Percentiles rank a stretch among this genome's conserved stretches.
These are phyloP conservation scores for Coffea eugenioides DNA, from an alignment of 257 asterid genomes.

Conservation along the genomic window DNA sequence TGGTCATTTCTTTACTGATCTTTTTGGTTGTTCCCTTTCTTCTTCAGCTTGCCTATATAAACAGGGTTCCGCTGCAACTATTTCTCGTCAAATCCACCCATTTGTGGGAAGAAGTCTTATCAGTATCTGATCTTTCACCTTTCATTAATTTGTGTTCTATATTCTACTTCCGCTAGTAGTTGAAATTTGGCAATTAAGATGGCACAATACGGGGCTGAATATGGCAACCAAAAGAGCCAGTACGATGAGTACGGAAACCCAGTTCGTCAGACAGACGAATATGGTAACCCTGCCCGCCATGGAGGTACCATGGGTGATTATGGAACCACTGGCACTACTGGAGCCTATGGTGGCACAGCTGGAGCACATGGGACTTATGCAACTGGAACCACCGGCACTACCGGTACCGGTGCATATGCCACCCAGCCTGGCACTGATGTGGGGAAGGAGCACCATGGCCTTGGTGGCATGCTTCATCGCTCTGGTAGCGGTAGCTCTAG, in stretches of 20 bases:
- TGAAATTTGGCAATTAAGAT: neutral
- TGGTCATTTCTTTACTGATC: too few species aligned
- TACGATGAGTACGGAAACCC: conserved; percentile 71
- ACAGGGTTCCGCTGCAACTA: neutral
- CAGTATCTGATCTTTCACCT: neutral
- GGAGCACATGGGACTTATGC: conserved; percentile 8
- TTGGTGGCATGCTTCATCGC: conserved; percentile 43
- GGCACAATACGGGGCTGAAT: conserved; percentile 18
- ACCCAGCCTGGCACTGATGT: neutral
- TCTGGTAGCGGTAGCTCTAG: conserved; percentile 50
- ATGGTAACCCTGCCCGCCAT: conserved; percentile 43
- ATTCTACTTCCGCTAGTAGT: too few species aligned
- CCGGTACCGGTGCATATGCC: conserved; percentile 18
- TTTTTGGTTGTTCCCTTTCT: too few species aligned
- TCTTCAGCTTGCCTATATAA: neutral
- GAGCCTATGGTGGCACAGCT: conserved; percentile 21
- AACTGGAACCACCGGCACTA: conserved; percentile 4
- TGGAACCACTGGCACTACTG: conserved; percentile 41
- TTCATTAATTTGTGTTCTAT: neutral
- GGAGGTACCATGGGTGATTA: conserved; percentile 32
- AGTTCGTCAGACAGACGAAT: conserved; percentile 49
- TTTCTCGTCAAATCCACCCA: neutral
- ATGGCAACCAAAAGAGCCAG: conserved; percentile 20
- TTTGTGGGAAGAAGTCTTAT: too few species aligned
- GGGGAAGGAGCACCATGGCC: conserved; percentile 30